Evolutionary conservation across 352 stramenopile genomes (phyloP).

Genomic region (Thraustochytrium striatum): DNA sequence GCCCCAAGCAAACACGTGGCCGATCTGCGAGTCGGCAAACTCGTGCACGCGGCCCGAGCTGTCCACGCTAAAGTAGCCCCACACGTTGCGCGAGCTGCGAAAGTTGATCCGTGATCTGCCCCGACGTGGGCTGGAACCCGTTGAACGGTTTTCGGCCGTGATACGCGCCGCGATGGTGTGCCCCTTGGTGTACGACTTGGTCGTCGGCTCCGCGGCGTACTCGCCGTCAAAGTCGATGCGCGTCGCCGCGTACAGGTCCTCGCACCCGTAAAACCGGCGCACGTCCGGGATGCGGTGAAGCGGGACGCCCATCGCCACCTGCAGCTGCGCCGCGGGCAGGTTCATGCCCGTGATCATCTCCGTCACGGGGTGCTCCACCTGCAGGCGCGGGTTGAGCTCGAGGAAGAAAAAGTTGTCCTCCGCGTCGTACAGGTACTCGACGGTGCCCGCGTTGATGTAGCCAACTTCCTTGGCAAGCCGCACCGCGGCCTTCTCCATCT

Average conservation of each 20-base stretch:
- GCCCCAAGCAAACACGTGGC: slow-evolving; percentile 97
- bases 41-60: slow-evolving; percentile 97
- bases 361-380: slow-evolving; percentile 97
- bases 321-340: slow-evolving; percentile 90
- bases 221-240: slow-evolving; percentile 93
- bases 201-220: slow-evolving; percentile 53
- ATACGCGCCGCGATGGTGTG: slow-evolving; percentile 99
- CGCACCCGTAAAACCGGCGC: slow-evolving; percentile 87
- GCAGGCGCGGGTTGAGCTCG: slow-evolving; percentile 97
- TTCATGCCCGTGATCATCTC: slow-evolving; percentile 99
- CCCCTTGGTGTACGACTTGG: slow-evolving; percentile 58
- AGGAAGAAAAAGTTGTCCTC: slow-evolving; percentile 97
- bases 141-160: slow-evolving; percentile 98
- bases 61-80: slow-evolving; percentile 99
- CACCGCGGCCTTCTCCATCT: slow-evolving; percentile 97
- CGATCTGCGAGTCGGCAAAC: slow-evolving; percentile 99
- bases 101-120: slow-evolving; percentile 99
- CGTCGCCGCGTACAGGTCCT: slow-evolving; percentile 81
- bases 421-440: slow-evolving; percentile 89
- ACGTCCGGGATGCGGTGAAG: slow-evolving; percentile 97
- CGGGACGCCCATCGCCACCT: slow-evolving; percentile 98
- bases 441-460: slow-evolving; percentile 98
- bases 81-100: slow-evolving; percentile 95
- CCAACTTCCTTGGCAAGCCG: slow-evolving; percentile 94
- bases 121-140: slow-evolving; percentile 95